A percentile compares a stretch with the other conserved stretches of the same genome.
Conservation (phyloP, 495 filamentous ascomycete species). For the Neurospora intermedia region DNA sequence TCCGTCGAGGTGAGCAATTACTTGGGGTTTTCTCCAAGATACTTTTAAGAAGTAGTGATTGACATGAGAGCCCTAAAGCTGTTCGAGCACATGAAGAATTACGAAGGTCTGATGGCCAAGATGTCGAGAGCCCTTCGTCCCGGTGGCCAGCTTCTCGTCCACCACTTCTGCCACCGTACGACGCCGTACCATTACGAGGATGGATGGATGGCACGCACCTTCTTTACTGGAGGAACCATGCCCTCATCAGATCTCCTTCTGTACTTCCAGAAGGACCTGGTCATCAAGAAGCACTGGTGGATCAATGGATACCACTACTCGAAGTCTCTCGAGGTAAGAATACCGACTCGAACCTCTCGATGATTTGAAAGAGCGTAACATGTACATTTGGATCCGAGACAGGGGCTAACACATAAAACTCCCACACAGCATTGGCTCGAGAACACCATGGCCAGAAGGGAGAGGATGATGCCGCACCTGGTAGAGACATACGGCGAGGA, state of each 20-base stretch:
- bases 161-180: constrained; percentile 49
- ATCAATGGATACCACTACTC: constrained; percentile 53
- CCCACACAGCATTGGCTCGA: constrained; percentile 44
- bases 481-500: constrained; percentile 49
- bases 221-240: constrained; percentile 64
- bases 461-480: constrained; percentile 46
- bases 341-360: not conserved
- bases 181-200: constrained; percentile 56
- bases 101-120: constrained; percentile 52
- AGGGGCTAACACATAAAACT: constrained; percentile 7
- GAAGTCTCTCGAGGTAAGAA: constrained; percentile 50
- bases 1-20: constrained; percentile 42
- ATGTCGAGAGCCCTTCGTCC: constrained; percentile 43
- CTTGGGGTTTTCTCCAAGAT: not conserved
- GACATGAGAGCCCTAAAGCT: constrained; percentile 21
- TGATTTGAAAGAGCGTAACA: not conserved
- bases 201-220: constrained; percentile 62
- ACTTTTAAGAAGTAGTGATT: not conserved
- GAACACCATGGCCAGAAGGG: constrained; percentile 42
- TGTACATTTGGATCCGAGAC: not conserved
- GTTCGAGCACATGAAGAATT: constrained; percentile 69
- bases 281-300: constrained; percentile 52
- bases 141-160: constrained; percentile 53
- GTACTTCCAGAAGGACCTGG: constrained; percentile 53
- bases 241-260: constrained; percentile 52